Evolutionary conservation across 139 green algal species (phyloP).

Genomic region (Chlamydomonas sp.): DNA sequence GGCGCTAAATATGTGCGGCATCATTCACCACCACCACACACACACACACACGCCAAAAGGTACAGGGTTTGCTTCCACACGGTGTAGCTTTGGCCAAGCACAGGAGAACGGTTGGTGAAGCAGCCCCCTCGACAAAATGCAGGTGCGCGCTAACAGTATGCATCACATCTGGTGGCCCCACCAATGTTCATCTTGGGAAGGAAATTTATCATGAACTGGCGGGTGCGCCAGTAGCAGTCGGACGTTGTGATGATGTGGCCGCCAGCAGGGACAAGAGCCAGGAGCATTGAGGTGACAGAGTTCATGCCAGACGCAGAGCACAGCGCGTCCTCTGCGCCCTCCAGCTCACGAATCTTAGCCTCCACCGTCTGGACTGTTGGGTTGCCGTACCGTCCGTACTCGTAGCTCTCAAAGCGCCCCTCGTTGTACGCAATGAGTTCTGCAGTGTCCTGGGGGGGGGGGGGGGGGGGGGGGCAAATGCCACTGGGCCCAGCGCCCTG

Average conservation of each 20-base stretch:
- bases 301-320: constrained; percentile 93
- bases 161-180: too few species aligned
- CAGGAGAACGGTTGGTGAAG: too few species aligned
- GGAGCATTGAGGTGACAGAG: constrained; percentile 95
- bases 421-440: constrained; percentile 98
- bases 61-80: too few species aligned
- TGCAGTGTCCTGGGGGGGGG: constrained; percentile 71
- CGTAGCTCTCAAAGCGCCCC: constrained; percentile 78
- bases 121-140: too few species aligned
- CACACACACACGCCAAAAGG: too few species aligned
- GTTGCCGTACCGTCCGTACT: constrained; percentile 97
- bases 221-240: constrained; percentile 98
- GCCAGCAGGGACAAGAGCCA: constrained; percentile 89
- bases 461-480: too few species aligned
- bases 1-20: too few species aligned
- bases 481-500: too few species aligned
- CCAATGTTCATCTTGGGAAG: constrained; percentile 83
- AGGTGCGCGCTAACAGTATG: too few species aligned
- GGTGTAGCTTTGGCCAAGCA: too few species aligned
- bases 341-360: constrained; percentile 92
- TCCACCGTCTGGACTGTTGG: constrained; percentile 81
- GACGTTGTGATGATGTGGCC: constrained; percentile 98
- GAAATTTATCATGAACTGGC: constrained; percentile 94
- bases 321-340: constrained; percentile 93
- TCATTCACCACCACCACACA: too few species aligned